A percentile compares a stretch with the other conserved stretches of the same genome.
These are phyloP conservation scores for Oryza glumipatula DNA, from an alignment of 176 grass and related monocot genomes.

Conservation along the genomic window DNA sequence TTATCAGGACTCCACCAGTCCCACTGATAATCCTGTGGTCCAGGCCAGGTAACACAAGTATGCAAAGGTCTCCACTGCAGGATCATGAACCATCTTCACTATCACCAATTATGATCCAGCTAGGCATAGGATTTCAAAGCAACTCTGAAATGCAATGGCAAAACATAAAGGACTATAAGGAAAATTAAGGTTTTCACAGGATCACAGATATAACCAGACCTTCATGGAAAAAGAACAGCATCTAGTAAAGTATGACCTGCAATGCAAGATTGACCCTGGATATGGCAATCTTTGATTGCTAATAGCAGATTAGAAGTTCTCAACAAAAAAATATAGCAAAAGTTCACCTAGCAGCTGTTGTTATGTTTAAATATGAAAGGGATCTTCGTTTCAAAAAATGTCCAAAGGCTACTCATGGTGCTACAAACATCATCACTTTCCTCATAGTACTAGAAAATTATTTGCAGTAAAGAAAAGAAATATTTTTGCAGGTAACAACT, in stretches of 20 bases:
- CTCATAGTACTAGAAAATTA: not conserved
- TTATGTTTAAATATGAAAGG: not conserved
- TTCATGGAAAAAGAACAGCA: not conserved
- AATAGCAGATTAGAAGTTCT: not conserved
- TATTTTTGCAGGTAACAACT: not conserved
- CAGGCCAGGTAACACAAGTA: conserved; percentile 69
- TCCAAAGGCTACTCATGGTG: not conserved
- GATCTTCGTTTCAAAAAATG: not conserved
- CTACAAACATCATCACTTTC: not conserved
- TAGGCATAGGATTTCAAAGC: conserved; percentile 77
- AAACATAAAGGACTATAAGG: not conserved
- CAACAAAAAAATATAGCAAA: not conserved
- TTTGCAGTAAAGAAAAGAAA: not conserved
- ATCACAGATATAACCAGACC: not conserved
- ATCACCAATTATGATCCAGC: conserved; percentile 73
- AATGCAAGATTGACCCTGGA: not conserved
- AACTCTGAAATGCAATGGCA: conserved; percentile 53
- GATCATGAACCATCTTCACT: conserved; percentile 55
- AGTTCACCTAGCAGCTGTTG: not conserved
- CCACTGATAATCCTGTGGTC: conserved; percentile 72
- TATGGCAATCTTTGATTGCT: not conserved
- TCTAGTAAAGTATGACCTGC: not conserved
- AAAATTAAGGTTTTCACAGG: not conserved
- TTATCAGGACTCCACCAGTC: conserved; percentile 59
- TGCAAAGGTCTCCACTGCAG: conserved; percentile 57